Conservation (phyloP, 1,284 basidiomycete genomes). For the Ceratobasidium sp. region DNA sequence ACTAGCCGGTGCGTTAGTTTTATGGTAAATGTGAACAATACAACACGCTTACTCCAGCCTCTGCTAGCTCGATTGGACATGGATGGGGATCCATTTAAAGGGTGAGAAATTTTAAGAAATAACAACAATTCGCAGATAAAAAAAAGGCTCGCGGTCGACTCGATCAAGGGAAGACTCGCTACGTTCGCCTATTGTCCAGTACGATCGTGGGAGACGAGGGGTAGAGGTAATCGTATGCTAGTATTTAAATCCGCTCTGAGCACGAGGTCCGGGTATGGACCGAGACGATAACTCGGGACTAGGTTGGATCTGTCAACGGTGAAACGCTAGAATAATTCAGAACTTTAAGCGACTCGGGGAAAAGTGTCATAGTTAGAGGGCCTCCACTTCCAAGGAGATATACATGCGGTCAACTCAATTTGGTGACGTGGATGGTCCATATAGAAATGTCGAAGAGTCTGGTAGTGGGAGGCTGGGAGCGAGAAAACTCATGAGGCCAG, state of each 20-base stretch:
- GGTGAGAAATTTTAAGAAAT: background rate
- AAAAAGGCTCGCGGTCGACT: background rate
- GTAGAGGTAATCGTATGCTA: background rate
- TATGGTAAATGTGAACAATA: background rate
- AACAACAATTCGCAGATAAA: too few species aligned
- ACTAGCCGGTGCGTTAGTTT: conserved; percentile 8
- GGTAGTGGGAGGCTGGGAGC: too few species aligned
- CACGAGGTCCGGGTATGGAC: conserved; percentile 18
- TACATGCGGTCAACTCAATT: background rate
- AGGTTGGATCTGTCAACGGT: conserved; percentile 19
- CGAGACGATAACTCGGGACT: conserved; percentile 16
- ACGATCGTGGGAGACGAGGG: conserved; percentile 11
- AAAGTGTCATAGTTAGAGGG: too few species aligned
- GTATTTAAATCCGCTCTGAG: background rate
- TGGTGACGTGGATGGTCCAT: too few species aligned
- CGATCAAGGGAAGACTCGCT: conserved; percentile 1
- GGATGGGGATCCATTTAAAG: conserved; percentile 33
- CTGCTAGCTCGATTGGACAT: conserved; percentile 21
- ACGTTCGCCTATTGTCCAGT: background rate
- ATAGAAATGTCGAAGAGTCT: too few species aligned
- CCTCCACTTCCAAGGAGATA: background rate
- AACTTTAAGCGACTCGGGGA: background rate
- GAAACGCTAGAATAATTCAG: background rate
- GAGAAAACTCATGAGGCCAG: too few species aligned
- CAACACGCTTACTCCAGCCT: conserved; percentile 28